A percentile compares a stretch with the other conserved stretches of the same genome.
Evolutionary conservation across 2,329 filamentous ascomycete species (phyloP).

Genomic region (Beauveria asiatica): DNA sequence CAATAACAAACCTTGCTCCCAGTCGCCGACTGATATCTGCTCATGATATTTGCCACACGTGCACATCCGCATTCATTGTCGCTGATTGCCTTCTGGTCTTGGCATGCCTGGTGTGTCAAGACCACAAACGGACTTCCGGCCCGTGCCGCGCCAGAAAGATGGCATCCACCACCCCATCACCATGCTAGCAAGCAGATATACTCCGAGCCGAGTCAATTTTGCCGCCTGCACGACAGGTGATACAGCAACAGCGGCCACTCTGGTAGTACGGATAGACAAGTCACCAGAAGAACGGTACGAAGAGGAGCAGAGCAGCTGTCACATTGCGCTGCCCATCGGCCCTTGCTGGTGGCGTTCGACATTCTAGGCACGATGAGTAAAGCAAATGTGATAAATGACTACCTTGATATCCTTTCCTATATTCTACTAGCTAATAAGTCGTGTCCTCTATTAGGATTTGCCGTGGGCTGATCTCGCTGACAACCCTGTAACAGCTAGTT

Average conservation of each 20-base stretch:
- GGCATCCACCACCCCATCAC: neutral
- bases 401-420: neutral
- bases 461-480: neutral
- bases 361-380: neutral
- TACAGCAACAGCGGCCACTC: neutral
- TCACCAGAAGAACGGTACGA: too few relatives aligned
- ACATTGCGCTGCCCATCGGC: neutral
- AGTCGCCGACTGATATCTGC: neutral
- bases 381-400: neutral
- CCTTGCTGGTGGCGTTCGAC: neutral
- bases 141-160: neutral
- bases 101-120: neutral
- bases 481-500: neutral
- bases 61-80: neutral
- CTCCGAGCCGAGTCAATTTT: neutral
- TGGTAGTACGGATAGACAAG: too few relatives aligned
- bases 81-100: neutral
- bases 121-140: neutral
- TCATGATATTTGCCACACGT: neutral
- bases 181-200: neutral
- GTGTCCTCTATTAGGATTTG: neutral
- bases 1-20: neutral
- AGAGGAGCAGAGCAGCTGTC: neutral
- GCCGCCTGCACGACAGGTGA: neutral
- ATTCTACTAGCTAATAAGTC: neutral